Evolutionary conservation across 805 yeast species (phyloP).

Genomic region (Wickerhamomyces sydowiorum): DNA sequence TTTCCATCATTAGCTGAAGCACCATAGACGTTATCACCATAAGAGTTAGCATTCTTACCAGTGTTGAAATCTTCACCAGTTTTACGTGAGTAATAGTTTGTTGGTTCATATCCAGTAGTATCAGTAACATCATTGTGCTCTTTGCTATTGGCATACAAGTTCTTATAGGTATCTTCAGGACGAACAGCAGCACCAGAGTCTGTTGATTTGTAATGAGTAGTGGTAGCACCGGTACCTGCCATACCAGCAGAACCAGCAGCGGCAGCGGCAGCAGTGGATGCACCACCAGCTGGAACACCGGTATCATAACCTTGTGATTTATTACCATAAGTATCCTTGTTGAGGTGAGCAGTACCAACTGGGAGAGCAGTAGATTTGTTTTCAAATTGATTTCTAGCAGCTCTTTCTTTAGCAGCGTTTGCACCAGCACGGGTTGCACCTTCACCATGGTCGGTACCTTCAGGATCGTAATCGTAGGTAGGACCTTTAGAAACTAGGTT

Average conservation of each 20-base stretch:
- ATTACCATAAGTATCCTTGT: constrained; percentile 11
- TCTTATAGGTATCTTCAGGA: constrained; percentile 15
- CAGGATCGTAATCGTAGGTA: background rate
- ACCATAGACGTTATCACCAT: background rate
- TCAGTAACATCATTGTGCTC: constrained; percentile 8
- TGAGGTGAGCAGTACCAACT: constrained; percentile 7
- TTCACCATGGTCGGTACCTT: constrained; percentile 3
- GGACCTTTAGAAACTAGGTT: too few relatives aligned
- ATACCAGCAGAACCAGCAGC: constrained; percentile 8
- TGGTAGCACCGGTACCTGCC: constrained; percentile 3
- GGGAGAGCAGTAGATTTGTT: constrained; percentile 20
- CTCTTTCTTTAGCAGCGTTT: constrained; percentile 5
- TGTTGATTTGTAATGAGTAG: background rate
- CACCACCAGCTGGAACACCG: constrained; percentile 15
- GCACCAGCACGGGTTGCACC: constrained; percentile 15
- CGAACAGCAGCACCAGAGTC: constrained; percentile 12
- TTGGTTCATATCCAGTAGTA: constrained; percentile 16
- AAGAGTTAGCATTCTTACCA: background rate
- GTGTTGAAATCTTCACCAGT: background rate
- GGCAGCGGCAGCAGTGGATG: constrained; percentile 12
- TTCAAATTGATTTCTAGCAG: constrained; percentile 7
- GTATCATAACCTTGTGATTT: constrained; percentile 7
- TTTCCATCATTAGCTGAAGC: background rate
- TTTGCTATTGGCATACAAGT: constrained; percentile 2
- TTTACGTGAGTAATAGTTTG: constrained; percentile 12